Evolutionary conservation across 2,329 filamentous ascomycete genomes (phyloP), one percentile per base, ranked within the genome.

Genomic region (Diplodia sapinea): DNA sequence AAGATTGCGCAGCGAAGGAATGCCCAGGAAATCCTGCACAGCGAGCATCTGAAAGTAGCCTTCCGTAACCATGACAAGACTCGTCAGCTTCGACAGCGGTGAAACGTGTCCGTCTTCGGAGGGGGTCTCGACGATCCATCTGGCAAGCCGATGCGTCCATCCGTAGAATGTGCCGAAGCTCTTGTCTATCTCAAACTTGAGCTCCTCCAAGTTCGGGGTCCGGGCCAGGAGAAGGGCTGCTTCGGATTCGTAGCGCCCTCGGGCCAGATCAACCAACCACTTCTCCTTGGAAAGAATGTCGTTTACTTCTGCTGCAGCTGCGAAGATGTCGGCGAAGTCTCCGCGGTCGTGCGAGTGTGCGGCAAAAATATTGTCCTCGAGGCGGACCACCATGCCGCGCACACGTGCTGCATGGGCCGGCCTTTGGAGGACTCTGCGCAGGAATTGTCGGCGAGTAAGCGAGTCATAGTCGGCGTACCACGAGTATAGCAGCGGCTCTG

Each of bases 271-370:
- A 5, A 50, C 57, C 11, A 62, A 43, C 57, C 57, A 62, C 26
- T 43, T 43, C 57, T 62, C 57, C 17, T 62, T 62, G 40, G 57
- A 62, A 29, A 62, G 26, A 11, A 62, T 62, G 40, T 62, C 57
- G 40, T 62, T 36, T 20, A 62, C 57, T 11, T 50, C 40, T 20
- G 57, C 40, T 3, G 57, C 57, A 26, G 57, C 57, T 4, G 57
- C 57, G 29, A 62, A 62, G 23, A 62, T 49, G 17, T 49, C 40
- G 23, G 23, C 57, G 29, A 50, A 17, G 40, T 62, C 57, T 29
- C 57, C 57, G 17, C 36, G 6, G 11, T 49, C 57, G 57, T 49
- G 40, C 5, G 57, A 20, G 11, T 62, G 40, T 5, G 26, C 31
- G 20, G 57, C 57, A n/a, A 33, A 62, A 13, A 50, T 50, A 17